Conservation (phyloP, 768 basidiomycete genomes). For the Boletus rubescentipes region DNA sequence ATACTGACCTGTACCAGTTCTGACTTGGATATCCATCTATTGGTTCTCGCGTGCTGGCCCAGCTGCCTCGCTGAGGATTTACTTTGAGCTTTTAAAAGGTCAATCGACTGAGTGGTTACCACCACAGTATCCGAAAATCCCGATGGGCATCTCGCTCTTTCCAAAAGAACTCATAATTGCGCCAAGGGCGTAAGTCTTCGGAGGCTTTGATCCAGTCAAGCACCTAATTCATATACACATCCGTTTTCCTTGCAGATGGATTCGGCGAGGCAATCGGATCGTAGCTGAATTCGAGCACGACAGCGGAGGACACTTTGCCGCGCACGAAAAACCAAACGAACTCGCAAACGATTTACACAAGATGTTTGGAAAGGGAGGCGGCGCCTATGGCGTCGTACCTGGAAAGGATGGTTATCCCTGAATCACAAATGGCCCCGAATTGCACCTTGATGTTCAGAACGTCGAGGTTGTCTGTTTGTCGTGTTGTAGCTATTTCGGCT, state of each 20-base stretch:
- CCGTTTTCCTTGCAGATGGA: constrained; percentile 38
- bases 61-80: constrained; percentile 54
- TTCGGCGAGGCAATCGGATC: constrained; percentile 34
- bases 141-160: constrained; percentile 49
- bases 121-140: constrained; percentile 27
- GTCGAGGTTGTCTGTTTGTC: too few relatives aligned
- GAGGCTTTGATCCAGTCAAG: too few relatives aligned
- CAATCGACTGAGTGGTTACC: background rate
- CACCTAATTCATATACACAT: too few relatives aligned
- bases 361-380: constrained; percentile 56
- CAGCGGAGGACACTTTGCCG: constrained; percentile 59
- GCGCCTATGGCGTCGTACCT: constrained; percentile 47
- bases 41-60: constrained; percentile 60
- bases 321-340: constrained; percentile 47
- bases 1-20: constrained; percentile 35
- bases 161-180: constrained; percentile 44
- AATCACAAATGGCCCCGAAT: background rate
- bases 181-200: constrained; percentile 38
- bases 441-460: too few relatives aligned
- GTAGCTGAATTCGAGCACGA: constrained; percentile 51
- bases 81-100: constrained; percentile 45
- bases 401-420: constrained; percentile 43
- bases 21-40: constrained; percentile 61
- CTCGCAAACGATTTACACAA: constrained; percentile 50
- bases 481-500: too few relatives aligned